Percentiles rank a stretch among this genome's conserved stretches.
phyloP scores from a whole-genome alignment of 306 rosid genomes.

The Casuarina glauca region DNA sequence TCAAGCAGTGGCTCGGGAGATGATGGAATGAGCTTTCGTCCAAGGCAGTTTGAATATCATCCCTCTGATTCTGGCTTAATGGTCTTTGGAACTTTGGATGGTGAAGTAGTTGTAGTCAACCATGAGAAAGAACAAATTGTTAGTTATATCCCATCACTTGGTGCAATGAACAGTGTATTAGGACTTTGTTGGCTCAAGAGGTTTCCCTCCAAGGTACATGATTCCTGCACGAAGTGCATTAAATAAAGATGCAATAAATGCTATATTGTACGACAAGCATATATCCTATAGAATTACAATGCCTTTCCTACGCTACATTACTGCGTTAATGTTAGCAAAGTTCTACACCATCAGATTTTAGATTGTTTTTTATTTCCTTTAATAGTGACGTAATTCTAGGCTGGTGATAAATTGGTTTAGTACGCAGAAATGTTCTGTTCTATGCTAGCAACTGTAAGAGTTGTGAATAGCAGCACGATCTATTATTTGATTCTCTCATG shows the following conservation, averaged over 20 bases:
- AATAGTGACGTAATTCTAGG: slow-evolving; percentile 12
- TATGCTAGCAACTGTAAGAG: slow-evolving; percentile 21
- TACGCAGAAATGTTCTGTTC: slow-evolving; percentile 2
- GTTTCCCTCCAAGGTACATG: slow-evolving; percentile 75
- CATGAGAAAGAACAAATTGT: slow-evolving; percentile 67
- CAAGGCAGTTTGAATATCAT: slow-evolving; percentile 89
- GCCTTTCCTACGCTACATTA: slow-evolving; percentile 3
- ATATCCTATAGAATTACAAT: slow-evolving; percentile 18
- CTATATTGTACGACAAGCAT: slow-evolving; percentile 12
- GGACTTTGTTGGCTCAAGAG: slow-evolving; percentile 92
- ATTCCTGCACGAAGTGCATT: slow-evolving; percentile 19
- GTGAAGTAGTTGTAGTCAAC: slow-evolving; percentile 79
- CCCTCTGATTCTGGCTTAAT: slow-evolving; percentile 73
- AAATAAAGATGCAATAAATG: slow-evolving; percentile 1
- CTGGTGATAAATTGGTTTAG: slow-evolving; percentile 20
- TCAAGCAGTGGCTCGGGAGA: slow-evolving; percentile 45
- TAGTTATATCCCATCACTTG: slow-evolving; percentile 69
- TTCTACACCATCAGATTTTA: slow-evolving; percentile 9
- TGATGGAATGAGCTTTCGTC: slow-evolving; percentile 59
- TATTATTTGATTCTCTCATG: slow-evolving; percentile 15
- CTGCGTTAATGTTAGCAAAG: slow-evolving; percentile 16
- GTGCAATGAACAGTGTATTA: slow-evolving; percentile 80
- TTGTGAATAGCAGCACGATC: slow-evolving; percentile 6
- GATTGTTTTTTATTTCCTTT: slow-evolving; percentile 23
- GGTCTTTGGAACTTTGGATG: slow-evolving; percentile 88